Evolutionary conservation across 495 filamentous ascomycete genomes (phyloP), one percentile per base, ranked within the genome.

Genomic region (Hypomontagnella submonticulosa): DNA sequence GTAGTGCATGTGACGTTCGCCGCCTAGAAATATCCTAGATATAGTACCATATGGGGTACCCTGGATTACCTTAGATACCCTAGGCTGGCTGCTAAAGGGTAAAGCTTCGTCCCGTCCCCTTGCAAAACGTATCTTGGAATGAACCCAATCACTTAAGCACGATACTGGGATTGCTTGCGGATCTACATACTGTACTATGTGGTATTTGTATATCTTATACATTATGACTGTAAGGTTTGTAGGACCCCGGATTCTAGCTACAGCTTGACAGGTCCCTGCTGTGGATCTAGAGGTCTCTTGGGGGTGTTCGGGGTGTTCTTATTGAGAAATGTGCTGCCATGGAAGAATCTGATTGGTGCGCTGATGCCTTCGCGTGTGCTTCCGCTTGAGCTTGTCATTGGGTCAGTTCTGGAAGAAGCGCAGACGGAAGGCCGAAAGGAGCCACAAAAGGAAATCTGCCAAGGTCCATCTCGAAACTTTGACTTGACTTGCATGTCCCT

Each of bases 321-420:
- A 23, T 43, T 49, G 32, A 44, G 59, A 63, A 69, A 63, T 69
- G 66, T 69, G 66, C 60, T 30, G 20, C n/a, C 42, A 43, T 19
- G 19, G 23, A 16, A 34, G 3, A 7, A 33, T 2, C 15, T 69
- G 60, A 69, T 69, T 69, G 66, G 66, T 56, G 54, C 54, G 10
- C 33, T 38, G 60, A 15, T 30, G 15, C 8, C 8, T 61, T 57
- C 12, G 66, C 60, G 66, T 69, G 66, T 69, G 66, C 56, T 61
- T 10, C 49, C 18, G 19, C 40, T 20, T 36, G 66, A 69, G 60
- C 49, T 47, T 69, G 8, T 63, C 38, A 69, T 69, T 69, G 66
- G 66, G 20, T 34, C 9, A 60, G 13, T 53, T 41, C 2, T 10
- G 4, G 4, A 12, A 9, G 1, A 36, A 49, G 47, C 20, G 30